Evolutionary conservation across 2,329 filamentous ascomycete genomes (phyloP), one percentile per base, ranked within the genome.

Genomic region (Laburnicola sp.): DNA sequence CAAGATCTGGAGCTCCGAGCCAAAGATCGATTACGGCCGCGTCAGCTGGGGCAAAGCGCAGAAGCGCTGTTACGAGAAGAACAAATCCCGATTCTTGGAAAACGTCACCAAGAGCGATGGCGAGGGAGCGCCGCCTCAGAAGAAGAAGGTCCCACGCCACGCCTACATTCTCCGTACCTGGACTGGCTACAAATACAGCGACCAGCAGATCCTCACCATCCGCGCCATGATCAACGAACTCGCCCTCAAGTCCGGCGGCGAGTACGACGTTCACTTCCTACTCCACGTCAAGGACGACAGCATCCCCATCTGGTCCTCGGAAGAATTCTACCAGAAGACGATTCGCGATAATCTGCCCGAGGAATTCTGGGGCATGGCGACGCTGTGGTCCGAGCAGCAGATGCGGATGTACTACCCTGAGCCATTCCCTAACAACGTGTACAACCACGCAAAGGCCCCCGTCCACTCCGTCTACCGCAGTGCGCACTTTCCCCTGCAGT

Each of bases 381-480:
- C 89, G 0, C 80, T 97, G 5, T 99, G 94, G 94, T 94, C 90
- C 0, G 91, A 96, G 72, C 87, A 88, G 23, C 91, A 97, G 73
- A 97, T 97, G 91, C 80, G 87, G 46, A 83, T 91, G 51, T 82
- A 96, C 62, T 99, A 97, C 73, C 88, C 94, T 45, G 90, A 88
- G 42, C 86, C 96, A 25, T 86, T 90, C 65, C 90, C 95, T 56
- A 84, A 88, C 39, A 91, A 86, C 72, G 80, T 81, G 58, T 80
- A 81, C 50, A 82, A 88, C 44, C 80, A 95, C 49, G 76, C 76
- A 39, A 75, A 74, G 41, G 72, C 71, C 9, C 88, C 89, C 1
- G 85, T 96, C 0, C 92, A 97, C 70, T 92, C 92, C 16, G 91
- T 95, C 6, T 97, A 97, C 75, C 88, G 94, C 52, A 75, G 74